A percentile compares a stretch with the other conserved stretches of the same genome.
These are phyloP conservation scores for Fraxinus dipetala DNA, from an alignment of 305 asterid species.

Conservation along the genomic window DNA sequence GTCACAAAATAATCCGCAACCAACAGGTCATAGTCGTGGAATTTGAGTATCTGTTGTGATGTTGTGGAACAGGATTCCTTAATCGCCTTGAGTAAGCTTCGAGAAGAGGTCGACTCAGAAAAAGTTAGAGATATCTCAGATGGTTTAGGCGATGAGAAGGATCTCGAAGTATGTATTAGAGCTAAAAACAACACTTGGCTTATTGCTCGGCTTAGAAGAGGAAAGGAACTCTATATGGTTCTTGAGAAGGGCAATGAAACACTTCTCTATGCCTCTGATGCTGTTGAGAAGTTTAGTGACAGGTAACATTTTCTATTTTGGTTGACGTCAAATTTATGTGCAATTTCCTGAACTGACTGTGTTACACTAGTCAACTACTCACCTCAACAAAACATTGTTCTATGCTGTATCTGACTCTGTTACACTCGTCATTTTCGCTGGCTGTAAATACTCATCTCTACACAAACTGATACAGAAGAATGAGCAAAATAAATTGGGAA, in stretches of 20 bases:
- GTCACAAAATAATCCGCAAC: background rate
- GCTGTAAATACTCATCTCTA: background rate
- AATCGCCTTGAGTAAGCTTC: slow-evolving; percentile 68
- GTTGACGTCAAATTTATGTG: slow-evolving; percentile 18
- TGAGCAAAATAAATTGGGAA: background rate
- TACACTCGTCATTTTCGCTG: background rate
- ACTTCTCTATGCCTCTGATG: slow-evolving; percentile 85
- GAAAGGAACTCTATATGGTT: slow-evolving; percentile 90
- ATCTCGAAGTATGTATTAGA: slow-evolving; percentile 73
- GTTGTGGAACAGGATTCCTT: slow-evolving; percentile 68
- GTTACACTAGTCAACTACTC: background rate
- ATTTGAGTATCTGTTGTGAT: slow-evolving; percentile 16
- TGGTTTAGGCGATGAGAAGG: slow-evolving; percentile 52
- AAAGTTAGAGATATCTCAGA: slow-evolving; percentile 57
- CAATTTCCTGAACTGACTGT: background rate
- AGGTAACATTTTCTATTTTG: slow-evolving; percentile 46
- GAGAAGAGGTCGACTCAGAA: slow-evolving; percentile 82
- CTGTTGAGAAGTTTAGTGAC: slow-evolving; percentile 86
- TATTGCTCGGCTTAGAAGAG: slow-evolving; percentile 69
- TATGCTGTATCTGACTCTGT: background rate
- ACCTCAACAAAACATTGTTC: background rate
- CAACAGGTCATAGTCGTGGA: slow-evolving; percentile 8
- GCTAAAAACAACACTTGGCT: slow-evolving; percentile 95
- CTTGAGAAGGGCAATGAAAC: slow-evolving; percentile 96
- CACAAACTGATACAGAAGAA: background rate